A percentile compares a stretch with the other conserved stretches of the same genome.
phyloP scores from a whole-genome alignment of 2,329 filamentous ascomycete species.

The Ophiostoma himal-ulmi region DNA sequence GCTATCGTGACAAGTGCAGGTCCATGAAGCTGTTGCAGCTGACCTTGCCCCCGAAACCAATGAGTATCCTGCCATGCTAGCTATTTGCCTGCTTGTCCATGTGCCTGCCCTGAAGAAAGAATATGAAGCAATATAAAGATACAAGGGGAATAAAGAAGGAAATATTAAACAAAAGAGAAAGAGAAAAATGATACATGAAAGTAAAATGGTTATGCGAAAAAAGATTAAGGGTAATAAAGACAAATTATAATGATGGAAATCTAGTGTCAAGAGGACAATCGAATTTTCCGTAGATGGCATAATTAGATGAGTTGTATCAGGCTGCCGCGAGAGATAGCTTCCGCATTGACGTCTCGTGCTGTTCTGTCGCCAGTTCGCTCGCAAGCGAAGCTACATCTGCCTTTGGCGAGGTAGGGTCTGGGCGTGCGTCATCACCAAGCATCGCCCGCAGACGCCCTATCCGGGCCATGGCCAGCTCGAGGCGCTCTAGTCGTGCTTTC shows the following conservation, averaged over 20 bases:
- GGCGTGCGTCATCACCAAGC: slow-evolving; percentile 35
- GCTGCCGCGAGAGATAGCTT: background rate
- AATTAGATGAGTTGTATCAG: background rate
- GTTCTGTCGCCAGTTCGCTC: background rate
- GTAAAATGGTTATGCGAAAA: background rate
- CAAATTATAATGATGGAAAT: background rate
- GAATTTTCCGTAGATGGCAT: no score
- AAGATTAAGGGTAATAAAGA: background rate
- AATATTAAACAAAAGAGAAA: background rate
- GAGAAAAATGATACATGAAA: background rate
- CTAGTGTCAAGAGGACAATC: background rate
- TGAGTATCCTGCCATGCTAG: background rate
- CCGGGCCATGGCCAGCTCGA: slow-evolving; percentile 65
- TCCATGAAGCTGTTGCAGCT: slow-evolving; percentile 4
- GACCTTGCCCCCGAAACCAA: background rate
- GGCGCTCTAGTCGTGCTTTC: slow-evolving; percentile 57
- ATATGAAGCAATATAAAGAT: background rate
- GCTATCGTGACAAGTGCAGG: background rate
- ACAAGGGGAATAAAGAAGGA: background rate
- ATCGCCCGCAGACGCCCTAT: slow-evolving; percentile 65
- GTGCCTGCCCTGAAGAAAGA: background rate
- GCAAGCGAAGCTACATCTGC: background rate
- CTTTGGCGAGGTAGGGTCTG: background rate
- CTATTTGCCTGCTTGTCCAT: background rate
- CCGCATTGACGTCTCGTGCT: background rate